Conservation (phyloP, 1,139 yeast genomes). For the Candida albicans region DNA sequence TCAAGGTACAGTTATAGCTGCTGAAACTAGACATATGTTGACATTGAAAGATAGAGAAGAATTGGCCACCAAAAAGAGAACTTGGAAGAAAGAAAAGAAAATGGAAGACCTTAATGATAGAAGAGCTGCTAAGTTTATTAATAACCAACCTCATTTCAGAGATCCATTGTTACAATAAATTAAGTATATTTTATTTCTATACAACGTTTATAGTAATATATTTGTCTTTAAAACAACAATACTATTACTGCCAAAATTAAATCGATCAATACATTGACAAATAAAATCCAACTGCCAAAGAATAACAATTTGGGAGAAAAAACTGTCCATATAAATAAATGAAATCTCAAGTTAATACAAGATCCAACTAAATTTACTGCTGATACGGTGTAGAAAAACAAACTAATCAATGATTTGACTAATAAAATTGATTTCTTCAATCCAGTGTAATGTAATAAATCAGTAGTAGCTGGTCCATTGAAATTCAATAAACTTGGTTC, state of each 20-base stretch:
- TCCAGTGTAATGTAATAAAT: slow-evolving; percentile 18
- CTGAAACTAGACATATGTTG: slow-evolving; percentile 78
- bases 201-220: slow-evolving; percentile 1
- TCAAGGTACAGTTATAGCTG: slow-evolving; percentile 91
- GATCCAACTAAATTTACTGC: slow-evolving; percentile 64
- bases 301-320: slow-evolving; percentile 90
- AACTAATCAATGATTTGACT: slow-evolving; percentile 35
- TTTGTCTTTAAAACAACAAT: slow-evolving; percentile 13
- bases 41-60: slow-evolving; percentile 52
- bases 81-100: slow-evolving; percentile 71
- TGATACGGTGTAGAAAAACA: slow-evolving; percentile 58
- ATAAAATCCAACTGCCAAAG: slow-evolving; percentile 71
- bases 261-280: slow-evolving; percentile 50
- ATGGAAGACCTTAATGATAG: slow-evolving; percentile 72
- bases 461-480: slow-evolving; percentile 8
- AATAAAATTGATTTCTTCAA: slow-evolving; percentile 35
- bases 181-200: slow-evolving; percentile 1
- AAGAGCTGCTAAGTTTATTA: slow-evolving; percentile 76
- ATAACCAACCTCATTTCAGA: slow-evolving; percentile 88
- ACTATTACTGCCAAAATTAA: slow-evolving; percentile 19
- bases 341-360: slow-evolving; percentile 75
- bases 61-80: slow-evolving; percentile 65
- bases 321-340: slow-evolving; percentile 94
- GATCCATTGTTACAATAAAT: slow-evolving; percentile 81
- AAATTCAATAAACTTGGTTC: slow-evolving; percentile 24